Evolutionary conservation across 768 basidiomycete genomes (phyloP).

Genomic region (Rhizopogon vesiculosus): DNA sequence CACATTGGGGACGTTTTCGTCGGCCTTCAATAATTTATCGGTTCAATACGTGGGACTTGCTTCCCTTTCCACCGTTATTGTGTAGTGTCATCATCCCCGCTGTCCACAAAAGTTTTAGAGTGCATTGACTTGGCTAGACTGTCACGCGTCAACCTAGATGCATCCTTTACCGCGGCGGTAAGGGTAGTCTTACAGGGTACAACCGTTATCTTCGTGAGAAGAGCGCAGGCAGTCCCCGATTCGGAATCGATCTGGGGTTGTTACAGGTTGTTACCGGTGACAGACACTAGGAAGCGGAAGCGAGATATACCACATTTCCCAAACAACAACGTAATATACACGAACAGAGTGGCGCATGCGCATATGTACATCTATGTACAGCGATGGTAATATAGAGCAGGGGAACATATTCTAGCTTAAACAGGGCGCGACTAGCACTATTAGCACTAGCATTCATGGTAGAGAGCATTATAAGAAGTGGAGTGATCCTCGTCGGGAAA

Average conservation of each 20-base stretch:
- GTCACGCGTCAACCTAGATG: no score
- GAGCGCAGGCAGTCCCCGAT: not conserved
- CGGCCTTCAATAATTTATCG: constrained; percentile 66
- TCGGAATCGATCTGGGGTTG: not conserved
- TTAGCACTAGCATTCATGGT: constrained; percentile 46
- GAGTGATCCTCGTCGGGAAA: constrained; percentile 50
- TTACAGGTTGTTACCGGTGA: not conserved
- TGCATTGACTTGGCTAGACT: not conserved
- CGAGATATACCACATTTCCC: constrained; percentile 4
- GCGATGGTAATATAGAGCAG: constrained; percentile 8
- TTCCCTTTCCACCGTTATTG: constrained; percentile 13
- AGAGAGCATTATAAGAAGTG: constrained; percentile 46
- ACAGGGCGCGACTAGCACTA: constrained; percentile 34
- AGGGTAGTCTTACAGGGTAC: no score
- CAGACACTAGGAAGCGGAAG: not conserved
- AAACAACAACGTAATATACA: constrained; percentile 19
- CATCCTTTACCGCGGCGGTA: not conserved
- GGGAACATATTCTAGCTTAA: constrained; percentile 21
- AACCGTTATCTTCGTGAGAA: not conserved
- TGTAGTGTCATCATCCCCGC: constrained; percentile 1
- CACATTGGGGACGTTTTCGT: constrained; percentile 41
- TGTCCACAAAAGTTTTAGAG: not conserved
- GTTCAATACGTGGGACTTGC: constrained; percentile 41
- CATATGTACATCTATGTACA: constrained; percentile 21
- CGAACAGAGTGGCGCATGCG: constrained; percentile 22